A percentile compares a stretch with the other conserved stretches of the same genome.
Conservation (phyloP, 495 filamentous ascomycete species). For the Xylaria castorea region DNA sequence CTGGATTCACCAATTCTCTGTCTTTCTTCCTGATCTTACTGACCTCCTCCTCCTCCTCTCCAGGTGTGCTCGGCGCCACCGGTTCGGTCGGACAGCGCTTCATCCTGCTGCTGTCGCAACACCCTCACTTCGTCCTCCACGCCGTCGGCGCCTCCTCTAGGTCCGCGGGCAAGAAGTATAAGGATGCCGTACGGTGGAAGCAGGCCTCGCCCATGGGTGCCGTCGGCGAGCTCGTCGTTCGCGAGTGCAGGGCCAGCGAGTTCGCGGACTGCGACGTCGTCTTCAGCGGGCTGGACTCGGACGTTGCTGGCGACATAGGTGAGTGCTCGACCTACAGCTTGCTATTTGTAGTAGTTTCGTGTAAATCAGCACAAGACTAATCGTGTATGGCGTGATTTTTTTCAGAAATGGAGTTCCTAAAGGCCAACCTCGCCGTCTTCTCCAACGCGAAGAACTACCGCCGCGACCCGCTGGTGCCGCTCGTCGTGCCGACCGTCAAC, state of each 20-base stretch:
- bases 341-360: not conserved
- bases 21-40: not conserved
- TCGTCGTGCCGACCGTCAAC: slow-evolving; percentile 87
- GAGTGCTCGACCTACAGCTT: slow-evolving; percentile 31
- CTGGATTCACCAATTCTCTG: not conserved
- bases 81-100: slow-evolving; percentile 88
- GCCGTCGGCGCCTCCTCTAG: slow-evolving; percentile 80
- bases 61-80: slow-evolving; percentile 73
- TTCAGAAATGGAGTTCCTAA: slow-evolving; percentile 79
- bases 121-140: slow-evolving; percentile 77
- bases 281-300: slow-evolving; percentile 85
- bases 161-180: slow-evolving; percentile 83
- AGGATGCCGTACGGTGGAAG: slow-evolving; percentile 85
- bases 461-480: slow-evolving; percentile 79
- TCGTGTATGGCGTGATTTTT: not conserved
- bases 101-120: slow-evolving; percentile 79
- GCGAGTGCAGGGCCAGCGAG: slow-evolving; percentile 74
- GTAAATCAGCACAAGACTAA: not conserved
- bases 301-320: slow-evolving; percentile 83
- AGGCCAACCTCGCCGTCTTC: slow-evolving; percentile 79
- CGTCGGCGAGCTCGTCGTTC: slow-evolving; percentile 72
- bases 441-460: slow-evolving; percentile 92
- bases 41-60: not conserved
- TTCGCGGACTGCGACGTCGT: slow-evolving; percentile 88
- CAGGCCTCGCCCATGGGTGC: slow-evolving; percentile 75